Base-by-base conservation (phyloP, 306 rosid genomes). In the Pyrus betulifolia region DNA sequence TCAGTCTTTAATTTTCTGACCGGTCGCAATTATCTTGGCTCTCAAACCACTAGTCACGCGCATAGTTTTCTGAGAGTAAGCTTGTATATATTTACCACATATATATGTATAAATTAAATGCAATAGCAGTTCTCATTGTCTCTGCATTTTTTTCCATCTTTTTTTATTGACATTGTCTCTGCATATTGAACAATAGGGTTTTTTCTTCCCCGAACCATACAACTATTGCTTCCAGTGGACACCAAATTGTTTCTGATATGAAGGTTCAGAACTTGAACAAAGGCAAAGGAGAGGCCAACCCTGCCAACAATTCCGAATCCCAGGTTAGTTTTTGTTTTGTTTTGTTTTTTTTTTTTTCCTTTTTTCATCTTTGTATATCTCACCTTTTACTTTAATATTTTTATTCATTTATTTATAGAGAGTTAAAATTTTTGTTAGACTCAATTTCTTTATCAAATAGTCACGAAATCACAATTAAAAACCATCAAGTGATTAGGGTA, bases 261-360 rank as follows among this genome's bases (percentile, higher is more conserved):
- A 81, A 88, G 51, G 85, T 89, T n/a, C 91, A 84, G 73, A 87
- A 79, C 74, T 58, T 86, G 84, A 87, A 85, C 88, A 90, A 91
- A 67, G 88, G 92, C 66, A 85, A 84, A 70, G 90, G 89, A 70
- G 95, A 88, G 45, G 45, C 45, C 11, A 40, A 9, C 45, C 45
- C 45, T 30, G 81, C 81, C 86, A 90, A 89, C 83, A 90, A 93
- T 78, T 90, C 92, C 55, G 87, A 89, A 85, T 89, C 87, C 21
- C 93, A 78, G 81, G 79, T 68, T 42, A 17, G 21, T 17, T 49
- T 46, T 13, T 49, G 7, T 49, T 3, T 14, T 1, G 1, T 25
- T 25, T 25, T 25, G 1, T 49, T 5, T 46, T 46, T 13, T 46
- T 46, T 13, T 15, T 46, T 35, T 35, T 28, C 30, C 8, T 35